Base-by-base conservation (phyloP, 1,284 basidiomycete genomes). In the Moesziomyces sp. region DNA sequence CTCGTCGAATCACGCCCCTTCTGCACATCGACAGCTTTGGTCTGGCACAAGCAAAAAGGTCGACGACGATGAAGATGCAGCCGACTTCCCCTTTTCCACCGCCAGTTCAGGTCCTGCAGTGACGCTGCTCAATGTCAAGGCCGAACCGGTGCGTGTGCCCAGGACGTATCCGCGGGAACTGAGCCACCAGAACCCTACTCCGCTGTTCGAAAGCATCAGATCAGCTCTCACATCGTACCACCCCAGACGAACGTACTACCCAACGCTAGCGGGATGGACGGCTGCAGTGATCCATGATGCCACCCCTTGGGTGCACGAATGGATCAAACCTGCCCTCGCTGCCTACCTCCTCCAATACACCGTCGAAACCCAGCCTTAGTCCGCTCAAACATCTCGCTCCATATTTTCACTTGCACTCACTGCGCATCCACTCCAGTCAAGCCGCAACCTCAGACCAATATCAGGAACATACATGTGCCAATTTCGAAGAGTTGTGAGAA, bases 51-150 rank as follows among this genome's bases (percentile, higher is more conserved):
- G 10, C n/a, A 21, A 44, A 8, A 35, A n/a, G 3, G 11, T 18
- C 24, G 51, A 38, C 4, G 11, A 23, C 26, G 46, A 55, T 24
- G 51, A 51, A 5, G 26, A 42, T 19, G 13, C 26, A 8, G 52
- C 66, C 21, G 43, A 58, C 19, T 68, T 68, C 26, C 65, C 65
- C 28, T 68, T 68, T 45, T 68, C 65, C n/a, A 68, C 59, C 44
- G 65, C 65, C 8, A 51, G 46, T n/a, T 68, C 65, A 1, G 65
- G 59, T 9, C 65, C 65, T 0, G 65, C 59, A 18, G 58, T 52
- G 11, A 62, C 52, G 0, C 28, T 48, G n/a, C 44, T 68, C 23
- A 24, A 43, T 21, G 7, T 45, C 42, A 57, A 46, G 19, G 21
- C 49, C 5, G 28, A 28, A 46, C 18, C 46, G 5, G 21, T 58